Evolutionary conservation across 805 yeast genomes (phyloP).

Genomic region (Debaryomyces hansenii): DNA sequence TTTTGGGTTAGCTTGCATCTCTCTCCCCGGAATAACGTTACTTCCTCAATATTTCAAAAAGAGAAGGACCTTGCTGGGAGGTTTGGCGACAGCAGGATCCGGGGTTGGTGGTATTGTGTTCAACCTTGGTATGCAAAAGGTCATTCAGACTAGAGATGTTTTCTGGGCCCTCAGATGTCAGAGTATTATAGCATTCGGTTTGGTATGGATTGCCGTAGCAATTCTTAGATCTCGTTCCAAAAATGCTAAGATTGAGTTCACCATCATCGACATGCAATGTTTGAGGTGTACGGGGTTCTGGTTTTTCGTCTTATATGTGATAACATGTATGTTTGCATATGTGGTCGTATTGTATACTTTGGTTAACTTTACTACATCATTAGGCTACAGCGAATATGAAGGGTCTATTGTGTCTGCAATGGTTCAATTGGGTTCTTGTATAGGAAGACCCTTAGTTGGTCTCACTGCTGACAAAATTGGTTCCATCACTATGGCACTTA

Average conservation of each 20-base stretch:
- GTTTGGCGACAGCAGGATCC: constrained; percentile 50
- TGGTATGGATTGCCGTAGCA: constrained; percentile 21
- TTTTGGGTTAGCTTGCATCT: constrained; percentile 54
- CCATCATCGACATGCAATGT: constrained; percentile 41
- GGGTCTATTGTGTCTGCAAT: constrained; percentile 61
- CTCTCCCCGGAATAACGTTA: constrained; percentile 58
- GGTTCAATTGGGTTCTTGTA: constrained; percentile 55
- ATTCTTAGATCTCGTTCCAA: constrained; percentile 17
- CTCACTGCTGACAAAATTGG: constrained; percentile 51
- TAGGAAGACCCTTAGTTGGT: constrained; percentile 61
- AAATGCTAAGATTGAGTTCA: constrained; percentile 22
- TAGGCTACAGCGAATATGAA: constrained; percentile 56
- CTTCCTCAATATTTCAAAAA: constrained; percentile 72
- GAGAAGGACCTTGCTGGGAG: constrained; percentile 55
- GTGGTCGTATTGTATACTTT: constrained; percentile 58
- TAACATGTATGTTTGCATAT: constrained; percentile 58
- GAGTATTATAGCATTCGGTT: constrained; percentile 35
- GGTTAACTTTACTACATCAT: constrained; percentile 57
- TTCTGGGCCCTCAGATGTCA: constrained; percentile 54
- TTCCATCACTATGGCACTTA: constrained; percentile 43
- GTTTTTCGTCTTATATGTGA: constrained; percentile 39
- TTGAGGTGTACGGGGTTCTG: constrained; percentile 42
- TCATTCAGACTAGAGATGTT: constrained; percentile 37
- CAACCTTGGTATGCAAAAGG: constrained; percentile 48
- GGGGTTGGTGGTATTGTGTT: constrained; percentile 54